A percentile compares a stretch with the other conserved stretches of the same genome.
Evolutionary conservation across 331 rosid species (phyloP).

Genomic region (Arachis monticola): DNA sequence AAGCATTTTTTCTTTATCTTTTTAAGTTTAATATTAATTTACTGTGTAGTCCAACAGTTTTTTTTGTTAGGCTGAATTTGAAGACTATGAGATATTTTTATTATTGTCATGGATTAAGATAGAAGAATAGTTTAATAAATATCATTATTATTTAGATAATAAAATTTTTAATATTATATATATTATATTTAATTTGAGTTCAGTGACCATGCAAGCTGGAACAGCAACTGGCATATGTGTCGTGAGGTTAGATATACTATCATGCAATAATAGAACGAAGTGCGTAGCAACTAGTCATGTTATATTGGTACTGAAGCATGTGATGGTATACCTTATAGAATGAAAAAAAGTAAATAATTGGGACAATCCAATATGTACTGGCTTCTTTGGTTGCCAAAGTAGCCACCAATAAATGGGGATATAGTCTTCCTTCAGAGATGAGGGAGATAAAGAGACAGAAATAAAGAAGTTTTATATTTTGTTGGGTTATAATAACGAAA

Average conservation of each 20-base stretch:
- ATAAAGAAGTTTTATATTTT: too few species aligned
- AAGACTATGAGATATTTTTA: too few species aligned
- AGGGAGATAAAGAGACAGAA: too few species aligned
- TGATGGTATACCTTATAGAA: constrained; percentile 1
- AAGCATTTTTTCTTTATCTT: too few species aligned
- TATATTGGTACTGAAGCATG: constrained; percentile 8
- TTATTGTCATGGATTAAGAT: too few species aligned
- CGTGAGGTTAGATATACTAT: neutral
- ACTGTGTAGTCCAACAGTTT: too few species aligned
- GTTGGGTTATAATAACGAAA: too few species aligned
- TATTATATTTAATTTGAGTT: neutral
- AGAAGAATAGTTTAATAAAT: too few species aligned
- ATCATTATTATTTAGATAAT: too few species aligned
- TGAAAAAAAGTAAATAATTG: neutral
- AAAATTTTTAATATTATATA: neutral
- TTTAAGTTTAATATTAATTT: too few species aligned
- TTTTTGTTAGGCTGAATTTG: too few species aligned
- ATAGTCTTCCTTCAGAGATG: too few species aligned
- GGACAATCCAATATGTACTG: neutral
- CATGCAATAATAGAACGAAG: constrained; percentile 8
- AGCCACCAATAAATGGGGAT: neutral
- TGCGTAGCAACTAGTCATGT: neutral
- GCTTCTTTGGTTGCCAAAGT: neutral
- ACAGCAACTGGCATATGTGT: constrained; percentile 4
- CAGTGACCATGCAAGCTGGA: constrained; percentile 18